These are phyloP conservation scores for Phytophthora citricola DNA, from an alignment of 352 stramenopile species.

Conservation along the genomic window DNA sequence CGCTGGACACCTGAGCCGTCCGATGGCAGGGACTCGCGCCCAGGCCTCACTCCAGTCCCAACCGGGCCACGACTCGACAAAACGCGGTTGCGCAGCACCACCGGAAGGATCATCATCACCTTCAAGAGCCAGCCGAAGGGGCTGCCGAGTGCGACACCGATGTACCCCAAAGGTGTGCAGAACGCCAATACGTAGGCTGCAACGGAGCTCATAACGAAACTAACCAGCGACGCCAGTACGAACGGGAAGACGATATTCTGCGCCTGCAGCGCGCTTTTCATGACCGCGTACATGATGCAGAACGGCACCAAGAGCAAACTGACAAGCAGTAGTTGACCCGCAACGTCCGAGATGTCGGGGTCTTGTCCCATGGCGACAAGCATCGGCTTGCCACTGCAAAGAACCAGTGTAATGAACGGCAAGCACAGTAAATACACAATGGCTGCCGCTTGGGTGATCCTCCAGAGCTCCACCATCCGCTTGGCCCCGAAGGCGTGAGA, in stretches of 20 bases:
- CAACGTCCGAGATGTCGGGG: slow-evolving; percentile 50
- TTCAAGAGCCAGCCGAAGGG: slow-evolving; percentile 60
- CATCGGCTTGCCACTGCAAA: slow-evolving; percentile 54
- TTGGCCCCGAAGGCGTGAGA: slow-evolving; percentile 74
- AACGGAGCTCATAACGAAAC: slow-evolving; percentile 47
- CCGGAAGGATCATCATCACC: slow-evolving; percentile 49
- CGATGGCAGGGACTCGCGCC: slow-evolving; percentile 50
- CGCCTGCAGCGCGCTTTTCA: slow-evolving; percentile 62
- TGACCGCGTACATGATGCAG: slow-evolving; percentile 57
- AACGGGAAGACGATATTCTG: slow-evolving; percentile 76
- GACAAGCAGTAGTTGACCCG: slow-evolving; percentile 46
- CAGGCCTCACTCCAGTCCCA: slow-evolving; percentile 49
- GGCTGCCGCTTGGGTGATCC: slow-evolving; percentile 65
- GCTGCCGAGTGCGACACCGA: slow-evolving; percentile 59
- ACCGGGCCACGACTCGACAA: slow-evolving; percentile 65
- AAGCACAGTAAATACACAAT: slow-evolving; percentile 53
- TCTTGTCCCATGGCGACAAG: slow-evolving; percentile 64
- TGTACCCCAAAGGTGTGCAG: slow-evolving; percentile 58
- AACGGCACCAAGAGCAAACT: slow-evolving; percentile 47
- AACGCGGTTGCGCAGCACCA: slow-evolving; percentile 54
- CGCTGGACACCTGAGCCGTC: slow-evolving; percentile 45
- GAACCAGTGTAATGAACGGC: slow-evolving; percentile 44
- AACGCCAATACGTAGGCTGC: slow-evolving; percentile 63
- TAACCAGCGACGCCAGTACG: slow-evolving; percentile 44
- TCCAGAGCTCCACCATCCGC: slow-evolving; percentile 61